A percentile compares a stretch with the other conserved stretches of the same genome.
phyloP scores from a whole-genome alignment of 1,139 yeast species.

The Scheffersomyces quercinus region DNA sequence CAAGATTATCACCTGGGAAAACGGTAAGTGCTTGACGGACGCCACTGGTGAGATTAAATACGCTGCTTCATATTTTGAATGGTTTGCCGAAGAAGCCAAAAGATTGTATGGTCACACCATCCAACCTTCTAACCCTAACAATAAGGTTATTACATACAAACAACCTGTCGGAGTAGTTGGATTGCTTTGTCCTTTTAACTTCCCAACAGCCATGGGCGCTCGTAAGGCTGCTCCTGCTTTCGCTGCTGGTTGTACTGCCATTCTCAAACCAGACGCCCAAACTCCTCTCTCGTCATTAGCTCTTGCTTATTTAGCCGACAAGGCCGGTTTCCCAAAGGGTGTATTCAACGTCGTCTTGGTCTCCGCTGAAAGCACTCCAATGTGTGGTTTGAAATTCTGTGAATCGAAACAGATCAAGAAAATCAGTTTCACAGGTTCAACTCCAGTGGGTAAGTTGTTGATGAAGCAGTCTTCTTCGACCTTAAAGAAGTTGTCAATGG shows the following conservation, averaged over 20 bases:
- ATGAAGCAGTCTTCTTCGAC: constrained; percentile 78
- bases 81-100: constrained; percentile 48
- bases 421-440: constrained; percentile 89
- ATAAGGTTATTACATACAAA: constrained; percentile 40
- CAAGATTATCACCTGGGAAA: constrained; percentile 43
- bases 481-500: constrained; percentile 80
- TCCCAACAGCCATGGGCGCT: constrained; percentile 51
- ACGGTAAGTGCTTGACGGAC: constrained; percentile 43
- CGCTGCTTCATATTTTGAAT: constrained; percentile 47
- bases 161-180: constrained; percentile 54
- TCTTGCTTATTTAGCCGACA: constrained; percentile 42
- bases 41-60: constrained; percentile 44
- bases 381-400: constrained; percentile 43
- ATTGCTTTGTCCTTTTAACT: constrained; percentile 49
- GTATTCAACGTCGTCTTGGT: constrained; percentile 41
- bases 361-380: constrained; percentile 38
- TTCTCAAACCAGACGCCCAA: constrained; percentile 48
- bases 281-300: constrained; percentile 49
- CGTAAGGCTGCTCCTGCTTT: constrained; percentile 50
- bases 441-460: constrained; percentile 75
- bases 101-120: constrained; percentile 43
- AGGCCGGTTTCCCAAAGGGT: constrained; percentile 49
- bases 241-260: constrained; percentile 51
- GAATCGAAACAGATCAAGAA: constrained; percentile 69
- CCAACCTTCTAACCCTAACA: constrained; percentile 39